phyloP scores from a whole-genome alignment of 768 basidiomycete species.

The Neoboletus magnificus region DNA sequence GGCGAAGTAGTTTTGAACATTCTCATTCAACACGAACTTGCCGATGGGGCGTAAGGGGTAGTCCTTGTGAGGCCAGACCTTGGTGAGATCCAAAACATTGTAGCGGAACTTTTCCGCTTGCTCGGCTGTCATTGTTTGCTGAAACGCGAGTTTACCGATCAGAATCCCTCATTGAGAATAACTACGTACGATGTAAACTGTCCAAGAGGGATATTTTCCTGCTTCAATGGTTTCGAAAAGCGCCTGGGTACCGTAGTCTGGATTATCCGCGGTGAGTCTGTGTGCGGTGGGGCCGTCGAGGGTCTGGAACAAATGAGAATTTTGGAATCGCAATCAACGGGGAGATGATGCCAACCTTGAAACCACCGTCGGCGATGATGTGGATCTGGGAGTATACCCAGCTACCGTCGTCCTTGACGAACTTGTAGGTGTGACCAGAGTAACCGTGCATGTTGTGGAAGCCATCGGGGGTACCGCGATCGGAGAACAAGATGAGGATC shows the following conservation, averaged over 20 bases:
- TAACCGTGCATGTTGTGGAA: conserved; percentile 88
- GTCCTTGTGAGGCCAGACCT: conserved; percentile 85
- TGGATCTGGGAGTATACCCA: conserved; percentile 90
- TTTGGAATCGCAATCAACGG: neutral
- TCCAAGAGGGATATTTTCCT: conserved; percentile 82
- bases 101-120: conserved; percentile 90
- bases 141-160: conserved; percentile 13
- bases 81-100: conserved; percentile 89
- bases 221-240: conserved; percentile 82
- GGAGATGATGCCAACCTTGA: conserved; percentile 50
- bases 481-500: conserved; percentile 88
- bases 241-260: conserved; percentile 79
- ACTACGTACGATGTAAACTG: conserved; percentile 70
- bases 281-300: conserved; percentile 65
- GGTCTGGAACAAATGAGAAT: conserved; percentile 43
- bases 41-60: conserved; percentile 89
- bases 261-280: conserved; percentile 66
- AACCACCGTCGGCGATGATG: conserved; percentile 71
- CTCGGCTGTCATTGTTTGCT: conserved; percentile 91
- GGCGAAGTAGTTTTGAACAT: conserved; percentile 85
- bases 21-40: conserved; percentile 77
- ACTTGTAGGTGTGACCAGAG: conserved; percentile 89
- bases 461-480: conserved; percentile 91
- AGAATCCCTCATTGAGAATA: neutral
- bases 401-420: conserved; percentile 79